These are phyloP conservation scores for Tolypocladium cylindrosporum DNA, from an alignment of 2,329 filamentous ascomycete genomes.

Conservation along the genomic window DNA sequence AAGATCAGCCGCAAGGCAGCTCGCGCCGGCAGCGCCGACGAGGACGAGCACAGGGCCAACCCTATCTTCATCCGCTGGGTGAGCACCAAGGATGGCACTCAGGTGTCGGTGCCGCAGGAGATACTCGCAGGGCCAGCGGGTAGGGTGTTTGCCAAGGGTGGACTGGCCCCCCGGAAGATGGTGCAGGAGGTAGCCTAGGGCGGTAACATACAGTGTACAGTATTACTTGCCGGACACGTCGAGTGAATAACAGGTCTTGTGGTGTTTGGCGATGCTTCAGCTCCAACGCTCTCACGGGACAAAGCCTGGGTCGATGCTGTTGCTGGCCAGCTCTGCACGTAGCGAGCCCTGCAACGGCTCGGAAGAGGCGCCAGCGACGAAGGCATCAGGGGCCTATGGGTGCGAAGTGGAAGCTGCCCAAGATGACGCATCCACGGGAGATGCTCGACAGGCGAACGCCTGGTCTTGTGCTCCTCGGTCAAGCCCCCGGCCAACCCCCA, in stretches of 20 bases:
- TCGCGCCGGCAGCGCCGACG: conserved; percentile 39
- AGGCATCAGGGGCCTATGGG: neutral
- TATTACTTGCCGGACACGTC: neutral
- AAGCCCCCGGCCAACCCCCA: neutral
- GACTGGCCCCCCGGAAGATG: conserved; percentile 34
- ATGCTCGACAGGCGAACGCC: neutral
- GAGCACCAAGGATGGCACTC: conserved; percentile 53
- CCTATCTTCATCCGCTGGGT: conserved; percentile 62
- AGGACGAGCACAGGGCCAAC: conserved; percentile 38
- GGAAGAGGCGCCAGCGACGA: neutral
- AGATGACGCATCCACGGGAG: neutral
- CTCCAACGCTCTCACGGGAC: neutral
- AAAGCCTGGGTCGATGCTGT: neutral
- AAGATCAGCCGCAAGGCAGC: conserved; percentile 52
- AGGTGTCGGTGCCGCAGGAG: conserved; percentile 56
- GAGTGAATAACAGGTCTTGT: neutral
- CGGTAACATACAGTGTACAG: neutral
- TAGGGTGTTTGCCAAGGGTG: conserved; percentile 37
- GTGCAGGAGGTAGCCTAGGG: conserved; percentile 42
- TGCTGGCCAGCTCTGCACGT: neutral
- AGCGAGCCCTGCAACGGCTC: neutral
- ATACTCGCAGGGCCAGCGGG: conserved; percentile 56
- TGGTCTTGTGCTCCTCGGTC: neutral
- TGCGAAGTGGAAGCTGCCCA: neutral
- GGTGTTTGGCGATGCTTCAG: neutral